Base-by-base conservation (phyloP, 116 monocot species). In the Thalassia testudinum region DNA sequence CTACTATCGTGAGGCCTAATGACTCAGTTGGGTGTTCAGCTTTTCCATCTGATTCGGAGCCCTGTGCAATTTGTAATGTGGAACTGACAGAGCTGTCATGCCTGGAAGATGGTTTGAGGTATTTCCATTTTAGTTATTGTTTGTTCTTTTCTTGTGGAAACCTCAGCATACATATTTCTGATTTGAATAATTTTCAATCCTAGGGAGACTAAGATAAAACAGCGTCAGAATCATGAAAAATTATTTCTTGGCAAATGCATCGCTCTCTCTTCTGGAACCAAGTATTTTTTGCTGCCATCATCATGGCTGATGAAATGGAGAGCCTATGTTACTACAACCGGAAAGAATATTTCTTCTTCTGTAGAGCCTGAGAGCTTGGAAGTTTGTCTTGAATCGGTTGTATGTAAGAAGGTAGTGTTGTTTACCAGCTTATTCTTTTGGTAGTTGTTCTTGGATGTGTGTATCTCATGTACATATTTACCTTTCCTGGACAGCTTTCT, bases 181-280 rank as follows among this genome's bases (percentile, higher is more conserved):
- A 3, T 34, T 34, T 34, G 30, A 5, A 34, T 34, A 5, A 5
- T 10, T 5, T 34, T 34, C 6, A 34, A 34, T 34, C 30, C 43
- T 74, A 97, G 97, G 76, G 68, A 72, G 50, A 56, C 59, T 52
- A 97, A 97, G 66, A 66, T 77, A 47, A 76, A 69, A 44, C 81
- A 89, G 62, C 68, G 78, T 6, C 89, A 89, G 56, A 82, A 77
- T 70, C 97, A 97, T 75, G 88, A 97, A 62, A 97, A 82, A 60
- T 71, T 97, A 42, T 66, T 73, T 42, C 38, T 60, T 5, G 97
- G 82, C 43, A 97, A 97, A 75, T 73, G 72, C 66, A 59, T 80
- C 57, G 50, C 60, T 57, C 77, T 97, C 57, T 29, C 60, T 60
- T 68, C 68, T 64, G 82, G 75, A 62, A 49, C 58, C 66, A 89